A percentile compares a stretch with the other conserved stretches of the same genome.
These are phyloP conservation scores for Aspergillus felis DNA, from an alignment of 2,329 filamentous ascomycete species.

Conservation along the genomic window DNA sequence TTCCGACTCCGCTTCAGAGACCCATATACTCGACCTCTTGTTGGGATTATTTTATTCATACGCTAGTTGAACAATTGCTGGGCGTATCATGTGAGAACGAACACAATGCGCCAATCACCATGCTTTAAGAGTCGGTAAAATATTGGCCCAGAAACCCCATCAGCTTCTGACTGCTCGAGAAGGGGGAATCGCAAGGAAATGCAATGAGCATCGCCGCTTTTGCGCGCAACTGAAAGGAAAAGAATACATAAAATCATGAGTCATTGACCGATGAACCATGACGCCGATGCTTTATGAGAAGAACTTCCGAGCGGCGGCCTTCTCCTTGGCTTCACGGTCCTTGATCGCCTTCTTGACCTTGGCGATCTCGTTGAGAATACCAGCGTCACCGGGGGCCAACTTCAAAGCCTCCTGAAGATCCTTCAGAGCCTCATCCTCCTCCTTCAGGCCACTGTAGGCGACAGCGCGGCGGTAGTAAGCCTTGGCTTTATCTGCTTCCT, in stretches of 20 bases:
- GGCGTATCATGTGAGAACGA: background rate
- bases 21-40: background rate
- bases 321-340: conserved; percentile 78
- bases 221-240: conserved; percentile 8
- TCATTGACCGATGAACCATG: conserved; percentile 30
- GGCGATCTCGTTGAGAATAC: conserved; percentile 69
- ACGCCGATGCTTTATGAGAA: conserved; percentile 53
- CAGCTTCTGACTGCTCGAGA: background rate
- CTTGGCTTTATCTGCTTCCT: conserved; percentile 78
- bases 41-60: background rate
- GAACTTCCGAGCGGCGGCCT: conserved; percentile 88
- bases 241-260: conserved; percentile 21
- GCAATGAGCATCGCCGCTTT: conserved; percentile 1
- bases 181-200: background rate
- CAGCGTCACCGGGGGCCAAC: conserved; percentile 70
- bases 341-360: conserved; percentile 72
- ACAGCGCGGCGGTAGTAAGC: conserved; percentile 78
- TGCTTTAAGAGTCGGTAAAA: background rate
- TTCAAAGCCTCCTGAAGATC: conserved; percentile 72
- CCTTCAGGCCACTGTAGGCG: conserved; percentile 72
- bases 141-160: background rate
- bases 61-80: background rate
- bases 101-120: background rate
- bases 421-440: conserved; percentile 74
- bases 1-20: background rate